A percentile compares a stretch with the other conserved stretches of the same genome.
Conservation (phyloP, 139 green algal species). For the Medakamo hakoo region DNA sequence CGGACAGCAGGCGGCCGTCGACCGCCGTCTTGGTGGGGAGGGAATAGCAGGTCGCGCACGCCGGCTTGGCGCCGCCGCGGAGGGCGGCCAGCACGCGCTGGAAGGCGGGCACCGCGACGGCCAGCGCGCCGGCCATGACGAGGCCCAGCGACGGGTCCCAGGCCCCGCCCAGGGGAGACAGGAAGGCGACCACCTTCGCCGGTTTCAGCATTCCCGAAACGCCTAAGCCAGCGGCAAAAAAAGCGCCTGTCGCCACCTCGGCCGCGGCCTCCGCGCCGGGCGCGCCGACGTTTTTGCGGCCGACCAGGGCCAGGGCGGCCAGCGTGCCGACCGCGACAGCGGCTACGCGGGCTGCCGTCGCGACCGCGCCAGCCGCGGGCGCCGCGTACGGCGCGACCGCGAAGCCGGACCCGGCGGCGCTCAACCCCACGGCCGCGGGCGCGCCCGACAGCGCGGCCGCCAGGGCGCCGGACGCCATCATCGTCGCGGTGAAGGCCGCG, state of each 20-base stretch:
- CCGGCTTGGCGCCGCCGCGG: too few relatives aligned
- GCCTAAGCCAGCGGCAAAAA: conserved; percentile 40
- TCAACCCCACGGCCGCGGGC: not conserved
- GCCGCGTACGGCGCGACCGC: not conserved
- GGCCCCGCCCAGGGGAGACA: not conserved
- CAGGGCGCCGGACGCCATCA: conserved; percentile 28
- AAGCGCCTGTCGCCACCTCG: conserved; percentile 15
- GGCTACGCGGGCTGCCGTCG: too few relatives aligned
- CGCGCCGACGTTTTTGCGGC: too few relatives aligned
- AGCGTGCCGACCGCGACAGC: not conserved
- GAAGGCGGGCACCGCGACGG: conserved; percentile 19
- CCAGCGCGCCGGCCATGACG: conserved; percentile 48
- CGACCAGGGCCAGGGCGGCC: not conserved
- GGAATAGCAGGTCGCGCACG: too few relatives aligned
- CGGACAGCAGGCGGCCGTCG: conserved; percentile 34
- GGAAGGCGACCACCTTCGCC: conserved; percentile 24
- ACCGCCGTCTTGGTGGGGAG: conserved; percentile 26
- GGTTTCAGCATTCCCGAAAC: conserved; percentile 40
- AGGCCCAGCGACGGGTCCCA: conserved; percentile 35
- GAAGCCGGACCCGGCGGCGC: not conserved
- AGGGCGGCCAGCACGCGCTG: conserved; percentile 3
- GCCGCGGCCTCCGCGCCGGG: not conserved
- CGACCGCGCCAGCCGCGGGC: not conserved
- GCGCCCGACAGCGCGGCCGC: conserved; percentile 9
- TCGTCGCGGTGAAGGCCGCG: conserved; percentile 2